Conservation (phyloP, 1,284 basidiomycete genomes). For the Ganoderma sinense region DNA sequence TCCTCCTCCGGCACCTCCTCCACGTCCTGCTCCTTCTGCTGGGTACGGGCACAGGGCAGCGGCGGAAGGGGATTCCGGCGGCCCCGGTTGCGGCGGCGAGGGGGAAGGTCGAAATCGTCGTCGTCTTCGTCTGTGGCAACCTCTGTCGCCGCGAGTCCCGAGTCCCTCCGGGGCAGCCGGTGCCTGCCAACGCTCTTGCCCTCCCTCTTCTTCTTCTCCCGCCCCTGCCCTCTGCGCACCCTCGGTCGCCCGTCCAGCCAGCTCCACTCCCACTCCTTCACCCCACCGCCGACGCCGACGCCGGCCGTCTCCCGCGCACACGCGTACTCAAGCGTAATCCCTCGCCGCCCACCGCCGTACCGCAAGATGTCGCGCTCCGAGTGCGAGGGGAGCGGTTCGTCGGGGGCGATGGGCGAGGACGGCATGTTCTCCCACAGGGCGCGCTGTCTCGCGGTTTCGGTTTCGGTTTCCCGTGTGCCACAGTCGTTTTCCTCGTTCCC, state of each 20-base stretch:
- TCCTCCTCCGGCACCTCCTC: slow-evolving; percentile 40
- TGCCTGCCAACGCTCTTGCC: slow-evolving; percentile 36
- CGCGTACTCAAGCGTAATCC: slow-evolving; percentile 75
- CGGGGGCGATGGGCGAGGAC: slow-evolving; percentile 59
- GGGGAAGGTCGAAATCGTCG: no score
- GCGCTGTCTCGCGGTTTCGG: slow-evolving; percentile 34
- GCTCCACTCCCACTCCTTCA: background rate
- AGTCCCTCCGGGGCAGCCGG: slow-evolving; percentile 11
- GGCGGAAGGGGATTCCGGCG: background rate
- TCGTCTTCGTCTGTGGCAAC: no score
- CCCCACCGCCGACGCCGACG: slow-evolving; percentile 15
- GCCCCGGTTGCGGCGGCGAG: background rate
- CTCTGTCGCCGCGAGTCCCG: no score
- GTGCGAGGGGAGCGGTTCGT: slow-evolving; percentile 45
- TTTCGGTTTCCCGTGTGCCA: slow-evolving; percentile 19
- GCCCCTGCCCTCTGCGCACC: background rate
- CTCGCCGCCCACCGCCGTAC: slow-evolving; percentile 40
- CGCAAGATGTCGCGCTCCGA: slow-evolving; percentile 54
- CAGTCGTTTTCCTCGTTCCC: slow-evolving; percentile 39
- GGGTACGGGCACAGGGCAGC: slow-evolving; percentile 21
- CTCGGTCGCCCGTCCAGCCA: background rate
- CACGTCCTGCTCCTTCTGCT: slow-evolving; percentile 31
- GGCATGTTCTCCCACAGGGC: slow-evolving; percentile 75
- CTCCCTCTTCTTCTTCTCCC: slow-evolving; percentile 38
- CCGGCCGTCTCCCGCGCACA: slow-evolving; percentile 63